phyloP scores from a whole-genome alignment of 345 rosid species.

The Passiflora organensis region DNA sequence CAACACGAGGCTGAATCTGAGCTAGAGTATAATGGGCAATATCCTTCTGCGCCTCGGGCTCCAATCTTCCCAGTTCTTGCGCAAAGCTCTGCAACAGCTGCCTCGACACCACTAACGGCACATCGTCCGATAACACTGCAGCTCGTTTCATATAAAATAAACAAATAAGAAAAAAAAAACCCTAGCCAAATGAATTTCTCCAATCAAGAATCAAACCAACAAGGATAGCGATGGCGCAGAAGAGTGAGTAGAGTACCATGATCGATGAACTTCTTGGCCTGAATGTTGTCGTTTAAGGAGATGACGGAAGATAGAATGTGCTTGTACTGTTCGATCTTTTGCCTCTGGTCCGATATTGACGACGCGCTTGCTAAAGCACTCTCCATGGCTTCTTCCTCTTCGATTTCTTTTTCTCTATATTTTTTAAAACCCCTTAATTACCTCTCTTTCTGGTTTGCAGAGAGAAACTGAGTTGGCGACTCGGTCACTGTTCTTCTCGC shows the following conservation, averaged over 20 bases:
- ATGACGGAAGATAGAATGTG: slow-evolving; percentile 76
- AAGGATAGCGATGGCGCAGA: not conserved
- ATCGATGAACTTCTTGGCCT: slow-evolving; percentile 82
- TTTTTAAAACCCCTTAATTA: no score
- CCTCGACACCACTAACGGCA: slow-evolving; percentile 87
- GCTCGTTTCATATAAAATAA: not conserved
- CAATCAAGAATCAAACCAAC: not conserved
- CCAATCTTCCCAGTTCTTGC: slow-evolving; percentile 76
- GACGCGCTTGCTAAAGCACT: slow-evolving; percentile 70
- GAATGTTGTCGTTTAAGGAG: slow-evolving; percentile 73
- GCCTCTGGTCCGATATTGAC: slow-evolving; percentile 82
- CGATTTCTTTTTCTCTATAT: not conserved
- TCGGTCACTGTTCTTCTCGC: no score
- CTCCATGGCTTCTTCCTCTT: slow-evolving; percentile 45
- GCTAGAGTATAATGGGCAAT: slow-evolving; percentile 80
- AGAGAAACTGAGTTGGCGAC: no score
- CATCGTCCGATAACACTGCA: slow-evolving; percentile 88
- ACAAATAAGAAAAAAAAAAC: not conserved
- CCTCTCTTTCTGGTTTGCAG: no score
- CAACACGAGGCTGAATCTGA: slow-evolving; percentile 96
- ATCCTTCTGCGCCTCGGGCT: slow-evolving; percentile 79
- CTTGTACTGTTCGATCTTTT: slow-evolving; percentile 97
- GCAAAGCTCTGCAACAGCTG: slow-evolving; percentile 88
- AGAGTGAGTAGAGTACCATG: slow-evolving; percentile 40
- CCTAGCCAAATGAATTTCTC: not conserved